Evolutionary conservation across 371 early-diverging fungal genomes (phyloP), one percentile per base, ranked within the genome.

Genomic region (Globomyces sp.): DNA sequence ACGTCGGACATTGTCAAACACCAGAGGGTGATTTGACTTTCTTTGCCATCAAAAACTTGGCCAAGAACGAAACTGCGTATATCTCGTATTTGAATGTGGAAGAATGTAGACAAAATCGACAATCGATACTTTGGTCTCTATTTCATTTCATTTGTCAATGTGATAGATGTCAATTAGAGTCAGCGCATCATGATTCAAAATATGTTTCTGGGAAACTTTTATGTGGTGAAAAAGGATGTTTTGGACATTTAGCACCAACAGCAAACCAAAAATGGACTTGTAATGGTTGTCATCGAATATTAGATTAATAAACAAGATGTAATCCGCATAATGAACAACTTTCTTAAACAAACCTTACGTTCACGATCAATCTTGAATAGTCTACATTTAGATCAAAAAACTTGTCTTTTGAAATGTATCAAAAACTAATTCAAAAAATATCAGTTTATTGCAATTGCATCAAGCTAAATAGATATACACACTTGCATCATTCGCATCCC

Each of bases 211-310:
- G 24, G 24, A 24, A 24, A 55, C 36, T n/a, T 40, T 40, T 55
- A 55, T 40, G 40, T 39, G 40, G 40, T 55, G 55, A n/a, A 36
- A 40, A 34, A 40, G 55, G 40, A 42, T 5, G 40, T 55, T 55
- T 9, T 36, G 55, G 10, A 39, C 40, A 8, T 36, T 55, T 36
- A 55, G 41, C 79, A 79, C 50, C 87, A 71, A 4, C 85, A 72
- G 64, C 81, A 87, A 11, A 84, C 86, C 0, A 85, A 81, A 69
- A 86, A 87, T 0, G 83, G 83, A 13, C 86, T 61, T 62, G 80
- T 84, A 41, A 71, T 76, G 51, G 71, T 74, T 24, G 24, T 24
- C 24, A 24, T 82, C 83, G 24, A 78, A 70, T 6, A 76, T 71
- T 0, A 82, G 77, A 68, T 79, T 76, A 11, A 86, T 58, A 43